Base-by-base conservation (phyloP, 345 rosid species). In the Gossypium thurberi region DNA sequence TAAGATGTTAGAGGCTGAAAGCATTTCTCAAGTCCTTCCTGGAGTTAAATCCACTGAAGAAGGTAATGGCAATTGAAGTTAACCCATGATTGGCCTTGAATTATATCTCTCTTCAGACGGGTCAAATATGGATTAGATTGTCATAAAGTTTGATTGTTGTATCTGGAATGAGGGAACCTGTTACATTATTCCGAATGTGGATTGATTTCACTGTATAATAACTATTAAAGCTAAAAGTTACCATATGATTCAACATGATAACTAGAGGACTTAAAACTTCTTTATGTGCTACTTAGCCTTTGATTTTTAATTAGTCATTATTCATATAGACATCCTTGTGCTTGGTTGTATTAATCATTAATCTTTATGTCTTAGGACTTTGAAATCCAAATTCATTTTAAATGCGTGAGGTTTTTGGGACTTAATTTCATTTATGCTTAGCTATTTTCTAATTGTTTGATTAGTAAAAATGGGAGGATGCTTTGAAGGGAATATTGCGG, bases 1-100 rank as follows among this genome's bases (percentile, higher is more conserved):
- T 1, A 83, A 86, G 81, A 81, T 90, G 88, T 80, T 94, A 81
- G 81, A 80, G 76, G 82, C 83, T 37, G 96, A 90, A 78, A 63
- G 74, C 69, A 84, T 87, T 73, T 78, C 57, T 50, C 78, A 86
- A 77, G 89, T 90, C 74, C 90, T 91, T 84, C 94, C 92, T 58
- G 90, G 86, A 28, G 78, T 78, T 77, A 69, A 84, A 76, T 82
- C 85, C 60, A 67, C 80, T 25, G 87, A 85, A 75, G 98, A 85
- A 86, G 93, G 96, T 94, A 77, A 23, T 15, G 59, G n/a, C 2
- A 64, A 6, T 60, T 55, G 33, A 28, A 40, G 47, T 43, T 42
- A 64, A 18, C 47, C 62, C 60, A 21, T 66, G 12, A 50, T 50
- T 68, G 71, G 44, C 58, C 9, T 68, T 26, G 43, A 68, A 50